Evolutionary conservation across 1,139 yeast species (phyloP).

Genomic region (Sugiyamaella neomexicana): DNA sequence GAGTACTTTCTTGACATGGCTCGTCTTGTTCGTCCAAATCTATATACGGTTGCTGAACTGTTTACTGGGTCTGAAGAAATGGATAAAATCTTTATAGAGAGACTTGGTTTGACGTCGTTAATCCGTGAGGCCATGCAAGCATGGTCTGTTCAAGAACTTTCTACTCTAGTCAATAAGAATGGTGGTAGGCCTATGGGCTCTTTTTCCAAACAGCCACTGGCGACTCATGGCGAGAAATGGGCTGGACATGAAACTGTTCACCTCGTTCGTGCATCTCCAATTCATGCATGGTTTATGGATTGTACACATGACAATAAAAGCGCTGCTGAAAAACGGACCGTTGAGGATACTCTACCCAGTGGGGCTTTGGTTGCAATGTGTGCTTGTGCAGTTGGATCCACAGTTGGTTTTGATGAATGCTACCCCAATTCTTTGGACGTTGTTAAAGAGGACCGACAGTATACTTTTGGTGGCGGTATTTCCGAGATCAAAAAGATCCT

Average conservation of each 20-base stretch:
- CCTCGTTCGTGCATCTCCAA: slow-evolving; percentile 63
- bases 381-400: slow-evolving; percentile 92
- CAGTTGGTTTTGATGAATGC: slow-evolving; percentile 91
- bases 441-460: slow-evolving; percentile 72
- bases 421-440: slow-evolving; percentile 79
- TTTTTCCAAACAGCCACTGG: slow-evolving; percentile 43
- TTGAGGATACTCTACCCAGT: slow-evolving; percentile 90
- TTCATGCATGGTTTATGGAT: slow-evolving; percentile 95
- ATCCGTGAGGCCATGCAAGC: slow-evolving; percentile 98
- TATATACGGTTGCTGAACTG: slow-evolving; percentile 91
- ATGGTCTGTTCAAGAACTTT: slow-evolving; percentile 81
- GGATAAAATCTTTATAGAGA: slow-evolving; percentile 87
- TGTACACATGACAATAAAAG: slow-evolving; percentile 96
- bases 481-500: slow-evolving; percentile 65
- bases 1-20: slow-evolving; percentile 87
- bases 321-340: slow-evolving; percentile 84
- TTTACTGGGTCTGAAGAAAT: slow-evolving; percentile 89
- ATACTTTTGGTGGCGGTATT: slow-evolving; percentile 68
- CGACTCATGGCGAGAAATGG: slow-evolving; percentile 26
- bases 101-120: slow-evolving; percentile 82
- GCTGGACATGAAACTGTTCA: slow-evolving; percentile 34
- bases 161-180: slow-evolving; percentile 82
- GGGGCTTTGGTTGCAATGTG: slow-evolving; percentile 95
- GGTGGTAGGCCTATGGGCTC: slow-evolving; percentile 98
- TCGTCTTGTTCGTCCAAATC: slow-evolving; percentile 74